Evolutionary conservation across 2,329 filamentous ascomycete genomes (phyloP), one percentile per base, ranked within the genome.

Genomic region (Fusarium verrucosum): DNA sequence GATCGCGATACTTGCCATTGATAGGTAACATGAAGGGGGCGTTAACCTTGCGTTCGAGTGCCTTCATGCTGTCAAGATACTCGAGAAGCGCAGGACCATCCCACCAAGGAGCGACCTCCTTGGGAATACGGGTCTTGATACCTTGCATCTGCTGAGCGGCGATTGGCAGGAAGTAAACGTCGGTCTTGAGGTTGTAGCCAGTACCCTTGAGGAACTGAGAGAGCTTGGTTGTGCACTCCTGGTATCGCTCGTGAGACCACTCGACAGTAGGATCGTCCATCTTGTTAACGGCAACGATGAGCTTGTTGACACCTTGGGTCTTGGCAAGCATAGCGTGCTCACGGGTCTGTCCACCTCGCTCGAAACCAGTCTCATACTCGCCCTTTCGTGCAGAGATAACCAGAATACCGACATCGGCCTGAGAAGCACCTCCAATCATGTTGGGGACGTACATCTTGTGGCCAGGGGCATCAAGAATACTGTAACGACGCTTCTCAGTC

Each of bases 21-120:
- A 99, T 85, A 10, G 95, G 92, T 94, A 99, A 97, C 95, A 99
- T 98, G 85, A 99, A 98, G 10, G 95, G 94, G 3, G 95, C 95
- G 72, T 97, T 97, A 72, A 97, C 80, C 83, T 98, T 99, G 72
- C 95, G 92, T 78, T 99, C 94, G 35, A 97, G 86, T 13, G 94
- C 88, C 73, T 90, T 88, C 92, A 98, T 97, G 75, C 87, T 83
- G 76, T 97, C 94, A n/a, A 99, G 87, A 78, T 94, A 97, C 78
- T 98, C 94, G 19, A 99, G 88, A 42, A 99, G 86, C 19, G 94
- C 95, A 10, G 94, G 94, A 0, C 94, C 93, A 36, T 92, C 84
- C 76, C 92, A 96, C 92, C 93, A 99, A 10, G 92, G 86, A 36
- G 87, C 89, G 5, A 92, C 68, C 4, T 88, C 89, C 75, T 90